phyloP scores from a whole-genome alignment of 1,284 basidiomycete species.

The Takashimella koratensis region DNA sequence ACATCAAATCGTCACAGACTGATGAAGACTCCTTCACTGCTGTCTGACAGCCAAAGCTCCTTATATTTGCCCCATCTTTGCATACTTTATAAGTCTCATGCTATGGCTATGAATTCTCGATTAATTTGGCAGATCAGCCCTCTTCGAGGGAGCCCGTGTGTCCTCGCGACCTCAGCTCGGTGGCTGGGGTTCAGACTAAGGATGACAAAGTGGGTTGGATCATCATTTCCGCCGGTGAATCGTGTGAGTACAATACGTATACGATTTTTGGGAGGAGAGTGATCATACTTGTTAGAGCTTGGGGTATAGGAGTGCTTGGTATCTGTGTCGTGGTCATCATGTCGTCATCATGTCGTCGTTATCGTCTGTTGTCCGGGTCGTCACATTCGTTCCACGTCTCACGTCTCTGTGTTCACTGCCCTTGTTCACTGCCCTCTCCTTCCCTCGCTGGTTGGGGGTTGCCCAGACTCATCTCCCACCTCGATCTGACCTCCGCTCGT shows the following conservation, averaged over 20 bases:
- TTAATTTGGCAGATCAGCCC: constrained; percentile 12
- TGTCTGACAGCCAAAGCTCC: no score
- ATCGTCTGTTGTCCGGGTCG: no score
- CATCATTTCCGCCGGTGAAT: constrained; percentile 15
- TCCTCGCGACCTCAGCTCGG: constrained; percentile 1
- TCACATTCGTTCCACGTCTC: not conserved
- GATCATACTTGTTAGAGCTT: not conserved
- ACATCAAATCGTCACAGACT: no score
- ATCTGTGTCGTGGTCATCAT: not conserved
- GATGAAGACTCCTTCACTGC: no score
- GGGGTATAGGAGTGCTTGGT: not conserved
- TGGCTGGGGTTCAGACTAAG: constrained; percentile 10
- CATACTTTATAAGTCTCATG: no score
- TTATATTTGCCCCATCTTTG: no score
- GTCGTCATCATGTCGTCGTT: no score
- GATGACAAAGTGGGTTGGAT: constrained; percentile 16
- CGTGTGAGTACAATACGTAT: not conserved
- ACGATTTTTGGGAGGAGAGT: not conserved
- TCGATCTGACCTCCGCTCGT: not conserved
- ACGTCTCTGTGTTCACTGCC: constrained; percentile 1
- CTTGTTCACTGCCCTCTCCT: no score
- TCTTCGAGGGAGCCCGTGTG: constrained; percentile 8
- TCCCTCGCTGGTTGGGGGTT: no score
- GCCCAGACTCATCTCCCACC: no score
- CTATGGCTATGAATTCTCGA: no score